Evolutionary conservation across 2,329 filamentous ascomycete species (phyloP), one percentile per base, ranked within the genome.

Genomic region (Simplicillium aogashimaense): DNA sequence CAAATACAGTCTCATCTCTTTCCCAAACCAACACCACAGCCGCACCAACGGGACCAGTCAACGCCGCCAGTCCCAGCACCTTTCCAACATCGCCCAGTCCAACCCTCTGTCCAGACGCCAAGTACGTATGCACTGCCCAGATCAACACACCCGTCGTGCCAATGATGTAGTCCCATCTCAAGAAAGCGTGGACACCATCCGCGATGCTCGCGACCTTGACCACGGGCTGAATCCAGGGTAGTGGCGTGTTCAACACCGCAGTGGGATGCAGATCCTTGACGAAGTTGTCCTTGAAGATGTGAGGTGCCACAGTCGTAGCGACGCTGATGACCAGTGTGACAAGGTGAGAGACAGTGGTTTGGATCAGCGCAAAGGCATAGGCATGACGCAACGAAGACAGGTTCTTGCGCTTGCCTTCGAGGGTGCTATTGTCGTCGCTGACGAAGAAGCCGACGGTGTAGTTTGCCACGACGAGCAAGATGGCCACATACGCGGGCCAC

Each of bases 11-110:
- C 42, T 48, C 47, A 30, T 50, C 48, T 7, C 48, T 43, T 40
- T 49, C 47, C 48, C 48, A 49, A 44, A 49, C 44, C 29, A 50
- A 35, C 40, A 45, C 43, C 3, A 49, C 45, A 6, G 47, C 47
- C 5, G 48, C 39, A 3, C 42, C 47, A 1, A 42, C 42, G 2
- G 47, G 48, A 4, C 48, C 45, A 8, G 39, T 35, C 25, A 49
- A 11, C 10, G 40, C 38, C 12, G 41, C 35, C 18, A 50, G 35
- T n/a, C 13, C 13, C n/a, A 36, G 29, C 10, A n/a, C 43, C 35
- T 41, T 46, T 31, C 2, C 14, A 10, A 38, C 4, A 3, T 46
- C 12, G 32, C 17, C 12, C 11, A 38, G 3, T 12, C 20, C 25
- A 18, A 36, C 30, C 7, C 40, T 16, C 16, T 34, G 29, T 10